Percentiles rank a stretch among this genome's conserved stretches.
Evolutionary conservation across 345 rosid species (phyloP).

Genomic region (Rhizophora apiculata): DNA sequence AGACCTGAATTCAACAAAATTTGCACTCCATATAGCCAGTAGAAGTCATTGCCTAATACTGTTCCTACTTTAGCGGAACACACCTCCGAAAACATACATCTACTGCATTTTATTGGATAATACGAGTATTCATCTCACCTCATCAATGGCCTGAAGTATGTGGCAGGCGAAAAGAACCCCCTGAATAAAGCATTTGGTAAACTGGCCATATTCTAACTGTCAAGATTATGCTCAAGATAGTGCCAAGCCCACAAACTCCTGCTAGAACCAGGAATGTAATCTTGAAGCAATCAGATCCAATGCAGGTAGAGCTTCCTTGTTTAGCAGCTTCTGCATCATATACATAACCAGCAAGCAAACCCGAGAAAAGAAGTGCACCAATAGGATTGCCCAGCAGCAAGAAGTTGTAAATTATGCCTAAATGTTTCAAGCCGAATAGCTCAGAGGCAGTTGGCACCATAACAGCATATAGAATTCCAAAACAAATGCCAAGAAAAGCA

Average conservation of each 20-base stretch:
- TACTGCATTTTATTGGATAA: neutral
- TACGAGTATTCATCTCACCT: neutral
- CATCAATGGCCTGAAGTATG: slow-evolving; percentile 40
- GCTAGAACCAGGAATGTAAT: slow-evolving; percentile 77
- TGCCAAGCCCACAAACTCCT: slow-evolving; percentile 64
- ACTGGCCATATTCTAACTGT: slow-evolving; percentile 79
- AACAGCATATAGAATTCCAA: slow-evolving; percentile 59
- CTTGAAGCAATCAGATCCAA: slow-evolving; percentile 80
- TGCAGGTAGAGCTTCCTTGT: slow-evolving; percentile 72
- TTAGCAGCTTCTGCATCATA: slow-evolving; percentile 82
- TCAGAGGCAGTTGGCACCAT: slow-evolving; percentile 85
- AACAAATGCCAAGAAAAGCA: slow-evolving; percentile 66
- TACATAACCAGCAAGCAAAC: slow-evolving; percentile 67
- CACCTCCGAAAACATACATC: neutral
- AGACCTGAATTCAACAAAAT: slow-evolving; percentile 1
- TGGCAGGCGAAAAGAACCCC: slow-evolving; percentile 70
- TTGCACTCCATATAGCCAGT: neutral
- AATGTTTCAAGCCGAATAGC: slow-evolving; percentile 83
- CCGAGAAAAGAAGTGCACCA: slow-evolving; percentile 91
- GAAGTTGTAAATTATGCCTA: slow-evolving; percentile 82
- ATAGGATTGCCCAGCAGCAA: slow-evolving; percentile 76
- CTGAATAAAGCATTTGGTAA: slow-evolving; percentile 78
- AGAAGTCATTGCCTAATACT: neutral
- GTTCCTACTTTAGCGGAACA: neutral
- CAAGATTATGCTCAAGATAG: slow-evolving; percentile 57